phyloP scores from a whole-genome alignment of 139 green algal species.

The Limnomonas spitsbergensis region DNA sequence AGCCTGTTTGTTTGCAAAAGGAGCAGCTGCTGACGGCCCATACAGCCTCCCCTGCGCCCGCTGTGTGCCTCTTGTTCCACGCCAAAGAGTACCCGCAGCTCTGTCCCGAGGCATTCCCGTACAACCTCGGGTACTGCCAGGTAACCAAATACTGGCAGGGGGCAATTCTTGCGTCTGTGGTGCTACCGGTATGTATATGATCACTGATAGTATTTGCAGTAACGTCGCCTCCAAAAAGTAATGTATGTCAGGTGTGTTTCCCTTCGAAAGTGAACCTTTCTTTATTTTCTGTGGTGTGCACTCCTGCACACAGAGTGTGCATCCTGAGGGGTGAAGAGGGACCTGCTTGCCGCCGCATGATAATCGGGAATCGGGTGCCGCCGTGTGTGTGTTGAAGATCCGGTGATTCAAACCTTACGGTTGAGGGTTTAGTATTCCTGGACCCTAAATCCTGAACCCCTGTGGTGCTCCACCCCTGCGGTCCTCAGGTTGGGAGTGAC shows the following conservation, averaged over 20 bases:
- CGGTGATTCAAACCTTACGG: no score
- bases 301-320: not conserved
- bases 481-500: not conserved
- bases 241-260: not conserved
- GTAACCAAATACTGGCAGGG: not conserved
- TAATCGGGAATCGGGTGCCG: no score
- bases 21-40: no score
- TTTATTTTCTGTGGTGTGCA: no score
- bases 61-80: slow-evolving; percentile 4
- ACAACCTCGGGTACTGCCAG: slow-evolving; percentile 9
- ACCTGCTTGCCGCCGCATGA: not conserved
- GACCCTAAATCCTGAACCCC: not conserved
- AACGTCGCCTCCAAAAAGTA: not conserved
- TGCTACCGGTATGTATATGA: not conserved
- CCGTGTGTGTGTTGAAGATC: no score
- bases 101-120: not conserved
- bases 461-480: not conserved
- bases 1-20: no score
- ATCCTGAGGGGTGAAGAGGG: not conserved
- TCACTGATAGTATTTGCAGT: not conserved
- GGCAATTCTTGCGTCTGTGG: not conserved
- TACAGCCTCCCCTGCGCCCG: no score
- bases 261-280: no score
- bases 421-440: no score
- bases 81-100: not conserved